A percentile compares a stretch with the other conserved stretches of the same genome.
phyloP scores from a whole-genome alignment of 305 asterid species.

The Fraxinus paxiana region DNA sequence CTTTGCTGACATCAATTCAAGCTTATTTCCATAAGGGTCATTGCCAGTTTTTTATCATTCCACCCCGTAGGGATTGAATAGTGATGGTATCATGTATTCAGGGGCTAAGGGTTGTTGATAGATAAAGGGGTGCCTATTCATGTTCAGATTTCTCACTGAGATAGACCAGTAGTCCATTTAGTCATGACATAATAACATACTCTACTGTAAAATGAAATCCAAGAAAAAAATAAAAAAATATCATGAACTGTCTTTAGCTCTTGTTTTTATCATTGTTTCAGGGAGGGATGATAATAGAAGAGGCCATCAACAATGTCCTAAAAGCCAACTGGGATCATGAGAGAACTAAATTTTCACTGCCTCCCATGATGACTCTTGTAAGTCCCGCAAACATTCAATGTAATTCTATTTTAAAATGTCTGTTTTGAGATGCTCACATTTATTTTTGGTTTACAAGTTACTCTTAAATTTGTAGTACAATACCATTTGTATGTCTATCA shows the following conservation, averaged over 20 bases:
- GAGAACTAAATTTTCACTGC: conserved; percentile 75
- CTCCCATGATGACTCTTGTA: conserved; percentile 89
- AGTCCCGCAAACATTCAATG: conserved; percentile 32
- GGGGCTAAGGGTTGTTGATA: neutral
- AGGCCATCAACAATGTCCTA: conserved; percentile 61
- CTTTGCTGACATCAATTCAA: neutral
- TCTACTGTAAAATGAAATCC: neutral
- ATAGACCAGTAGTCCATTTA: neutral
- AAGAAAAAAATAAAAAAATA: neutral
- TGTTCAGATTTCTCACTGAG: neutral
- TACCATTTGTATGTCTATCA: neutral
- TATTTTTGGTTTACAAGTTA: neutral
- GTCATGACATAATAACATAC: neutral
- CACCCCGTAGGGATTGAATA: neutral
- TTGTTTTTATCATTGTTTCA: conserved; percentile 31
- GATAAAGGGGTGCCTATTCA: neutral
- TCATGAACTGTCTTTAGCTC: neutral
- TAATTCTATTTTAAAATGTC: conserved; percentile 2
- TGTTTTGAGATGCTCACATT: conserved; percentile 9
- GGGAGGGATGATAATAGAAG: conserved; percentile 57
- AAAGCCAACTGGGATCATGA: conserved; percentile 88
- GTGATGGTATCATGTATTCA: neutral
- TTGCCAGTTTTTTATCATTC: neutral
- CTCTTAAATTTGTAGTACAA: neutral
- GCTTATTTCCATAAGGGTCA: neutral